Evolutionary conservation across 2,329 filamentous ascomycete species (phyloP).

Genomic region (Fusarium fujikuroi): DNA sequence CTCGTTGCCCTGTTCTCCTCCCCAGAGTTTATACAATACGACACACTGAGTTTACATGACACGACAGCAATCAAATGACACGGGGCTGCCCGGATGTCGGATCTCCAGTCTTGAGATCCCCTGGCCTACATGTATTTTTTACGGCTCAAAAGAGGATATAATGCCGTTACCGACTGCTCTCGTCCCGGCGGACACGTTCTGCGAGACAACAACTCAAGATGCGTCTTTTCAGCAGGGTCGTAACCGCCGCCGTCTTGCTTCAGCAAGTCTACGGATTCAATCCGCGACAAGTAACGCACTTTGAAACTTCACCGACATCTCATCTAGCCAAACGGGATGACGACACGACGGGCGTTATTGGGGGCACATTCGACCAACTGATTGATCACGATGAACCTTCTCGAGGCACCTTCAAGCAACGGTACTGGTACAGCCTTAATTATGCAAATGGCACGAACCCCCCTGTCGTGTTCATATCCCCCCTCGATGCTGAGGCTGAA

Average conservation of each 20-base stretch:
- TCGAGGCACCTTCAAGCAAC: background rate
- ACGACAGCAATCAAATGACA: background rate
- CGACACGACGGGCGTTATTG: background rate
- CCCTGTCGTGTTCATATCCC: background rate
- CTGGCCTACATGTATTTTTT: background rate
- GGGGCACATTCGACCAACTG: background rate
- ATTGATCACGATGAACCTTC: conserved; percentile 4
- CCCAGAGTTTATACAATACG: background rate
- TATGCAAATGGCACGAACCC: conserved; percentile 1
- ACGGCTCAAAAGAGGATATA: background rate
- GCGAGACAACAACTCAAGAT: background rate
- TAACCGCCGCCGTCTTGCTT: background rate
- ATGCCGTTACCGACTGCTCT: background rate
- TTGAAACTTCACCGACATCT: background rate
- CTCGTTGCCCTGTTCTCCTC: background rate
- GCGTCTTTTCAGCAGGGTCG: background rate
- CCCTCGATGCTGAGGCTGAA: background rate
- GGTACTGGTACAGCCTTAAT: conserved; percentile 10
- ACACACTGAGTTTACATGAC: background rate
- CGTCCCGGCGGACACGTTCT: background rate
- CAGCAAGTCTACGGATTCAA: background rate
- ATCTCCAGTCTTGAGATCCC: background rate
- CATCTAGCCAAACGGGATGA: background rate
- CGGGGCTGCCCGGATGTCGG: background rate
- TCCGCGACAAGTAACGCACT: background rate